Evolutionary conservation across 1,284 basidiomycete species (phyloP), one percentile per base, ranked within the genome.

Genomic region (Wolfiporia cocos): DNA sequence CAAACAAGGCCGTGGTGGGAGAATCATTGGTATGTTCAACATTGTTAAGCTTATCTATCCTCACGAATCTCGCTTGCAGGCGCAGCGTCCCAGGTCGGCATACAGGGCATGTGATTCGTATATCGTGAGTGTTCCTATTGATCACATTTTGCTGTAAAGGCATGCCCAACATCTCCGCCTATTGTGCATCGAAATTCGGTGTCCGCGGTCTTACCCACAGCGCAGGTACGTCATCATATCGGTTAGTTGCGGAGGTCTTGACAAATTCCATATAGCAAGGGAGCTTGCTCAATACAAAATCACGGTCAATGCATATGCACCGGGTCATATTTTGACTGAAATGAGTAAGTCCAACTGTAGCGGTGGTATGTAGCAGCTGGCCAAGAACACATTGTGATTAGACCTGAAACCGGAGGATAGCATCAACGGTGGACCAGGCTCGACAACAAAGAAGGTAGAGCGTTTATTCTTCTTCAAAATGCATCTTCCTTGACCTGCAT

Each of bases 1-100:
- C 38, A 52, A 58, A 47, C 65, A 67, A 47, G 63, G 63, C 7
- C 49, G 49, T 5, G 65, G 65, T 1, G 65, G 65, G 2, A 50
- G 61, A 24, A 59, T 67, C 6, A 57, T 66, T 17, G 65, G 62
- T 57, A 33, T 14, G 37, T 5, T 15, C 14, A 12, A 11, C 23
- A 24, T 4, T 5, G 2, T 12, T 20, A 9, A 5, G 34, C 5
- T 5, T 21, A 18, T 10, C 9, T 20, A 14, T 7, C 34, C 9
- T 7, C 9, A 7, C 9, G 17, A 9, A n/a, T 35, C 34, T 19
- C 6, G 18, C 20, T 5, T 35, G 14, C 32, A 49, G 52, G 50
- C 9, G 58, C 58, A 1, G 54, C 50, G 1, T 61, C 58, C 1
- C 46, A 55, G 5, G 49, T 50, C 1, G 56, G 57, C n/a, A 60